phyloP scores from a whole-genome alignment of 2,329 filamentous ascomycete species.

The Gremmenia infestans region DNA sequence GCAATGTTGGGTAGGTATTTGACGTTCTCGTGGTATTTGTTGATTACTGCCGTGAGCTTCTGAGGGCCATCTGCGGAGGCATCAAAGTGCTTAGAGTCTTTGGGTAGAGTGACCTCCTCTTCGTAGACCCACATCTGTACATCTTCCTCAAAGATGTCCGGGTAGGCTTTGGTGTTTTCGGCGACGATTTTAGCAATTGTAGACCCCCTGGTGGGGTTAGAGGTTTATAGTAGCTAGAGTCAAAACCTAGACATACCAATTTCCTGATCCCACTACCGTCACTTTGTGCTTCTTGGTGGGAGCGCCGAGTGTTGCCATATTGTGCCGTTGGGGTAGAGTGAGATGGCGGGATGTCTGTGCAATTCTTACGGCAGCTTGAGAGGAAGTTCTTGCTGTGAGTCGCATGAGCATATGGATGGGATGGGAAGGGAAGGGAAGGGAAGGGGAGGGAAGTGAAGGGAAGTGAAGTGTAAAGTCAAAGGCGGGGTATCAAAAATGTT shows the following conservation, averaged over 20 bases:
- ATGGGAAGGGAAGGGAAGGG: neutral
- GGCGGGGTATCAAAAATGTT: neutral
- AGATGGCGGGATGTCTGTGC: constrained; percentile 19
- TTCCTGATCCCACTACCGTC: constrained; percentile 90
- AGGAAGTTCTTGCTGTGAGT: constrained; percentile 14
- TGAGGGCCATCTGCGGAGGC: constrained; percentile 58
- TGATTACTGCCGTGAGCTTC: constrained; percentile 90
- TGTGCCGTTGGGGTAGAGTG: constrained; percentile 16
- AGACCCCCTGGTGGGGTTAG: constrained; percentile 63
- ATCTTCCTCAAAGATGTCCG: constrained; percentile 76
- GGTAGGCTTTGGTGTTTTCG: constrained; percentile 78
- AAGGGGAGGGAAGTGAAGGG: neutral
- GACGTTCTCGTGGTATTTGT: constrained; percentile 88
- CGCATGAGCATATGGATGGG: constrained; percentile 16
- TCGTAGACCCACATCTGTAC: constrained; percentile 99
- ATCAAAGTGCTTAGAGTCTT: constrained; percentile 70
- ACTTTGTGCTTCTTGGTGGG: constrained; percentile 80
- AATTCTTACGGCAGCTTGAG: constrained; percentile 17
- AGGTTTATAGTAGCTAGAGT: neutral
- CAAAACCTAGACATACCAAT: constrained; percentile 60
- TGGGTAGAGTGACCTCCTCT: constrained; percentile 73
- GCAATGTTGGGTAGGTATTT: constrained; percentile 92
- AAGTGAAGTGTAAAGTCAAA: neutral
- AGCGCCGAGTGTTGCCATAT: constrained; percentile 38
- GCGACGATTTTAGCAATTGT: constrained; percentile 96